A percentile compares a stretch with the other conserved stretches of the same genome.
Evolutionary conservation across 208 protist genomes (phyloP).

Genomic region (Jaenimonas drosophilae): DNA sequence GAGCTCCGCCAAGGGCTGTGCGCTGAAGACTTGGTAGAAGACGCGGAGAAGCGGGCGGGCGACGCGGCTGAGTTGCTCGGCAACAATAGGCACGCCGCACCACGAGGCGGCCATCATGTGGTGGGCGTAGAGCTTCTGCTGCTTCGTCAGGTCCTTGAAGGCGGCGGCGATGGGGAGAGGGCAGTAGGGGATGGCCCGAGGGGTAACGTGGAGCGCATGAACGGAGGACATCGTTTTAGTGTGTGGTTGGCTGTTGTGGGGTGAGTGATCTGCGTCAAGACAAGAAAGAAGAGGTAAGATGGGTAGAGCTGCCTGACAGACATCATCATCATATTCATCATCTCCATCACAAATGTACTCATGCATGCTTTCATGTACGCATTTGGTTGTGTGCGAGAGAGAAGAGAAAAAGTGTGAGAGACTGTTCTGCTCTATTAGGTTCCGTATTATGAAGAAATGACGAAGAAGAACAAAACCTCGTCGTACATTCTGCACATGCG

Average conservation of each 20-base stretch:
- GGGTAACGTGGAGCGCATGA: constrained; percentile 29
- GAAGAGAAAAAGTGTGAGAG: constrained; percentile 2
- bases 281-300: constrained; percentile 8
- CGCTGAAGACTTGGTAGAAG: constrained; percentile 29
- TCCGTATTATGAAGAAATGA: too few relatives aligned
- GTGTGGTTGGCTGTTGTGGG: constrained; percentile 1
- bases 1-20: constrained; percentile 11
- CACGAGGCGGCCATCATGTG: constrained; percentile 54
- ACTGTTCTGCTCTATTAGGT: too few relatives aligned
- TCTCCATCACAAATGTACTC: too few relatives aligned
- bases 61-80: constrained; percentile 45
- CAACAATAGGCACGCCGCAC: constrained; percentile 33
- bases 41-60: constrained; percentile 43
- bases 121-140: constrained; percentile 80
- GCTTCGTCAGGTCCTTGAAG: constrained; percentile 58
- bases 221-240: neutral
- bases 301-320: neutral
- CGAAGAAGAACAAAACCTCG: too few relatives aligned
- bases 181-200: constrained; percentile 51
- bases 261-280: constrained; percentile 1
- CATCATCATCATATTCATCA: too few relatives aligned
- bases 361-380: too few relatives aligned
- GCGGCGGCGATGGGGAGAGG: constrained; percentile 43
- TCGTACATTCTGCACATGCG: too few relatives aligned
- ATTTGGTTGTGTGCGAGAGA: too few relatives aligned